Evolutionary conservation across 2,329 filamentous ascomycete genomes (phyloP), one percentile per base, ranked within the genome.

Genomic region (Pseudogymnoascus sp.): DNA sequence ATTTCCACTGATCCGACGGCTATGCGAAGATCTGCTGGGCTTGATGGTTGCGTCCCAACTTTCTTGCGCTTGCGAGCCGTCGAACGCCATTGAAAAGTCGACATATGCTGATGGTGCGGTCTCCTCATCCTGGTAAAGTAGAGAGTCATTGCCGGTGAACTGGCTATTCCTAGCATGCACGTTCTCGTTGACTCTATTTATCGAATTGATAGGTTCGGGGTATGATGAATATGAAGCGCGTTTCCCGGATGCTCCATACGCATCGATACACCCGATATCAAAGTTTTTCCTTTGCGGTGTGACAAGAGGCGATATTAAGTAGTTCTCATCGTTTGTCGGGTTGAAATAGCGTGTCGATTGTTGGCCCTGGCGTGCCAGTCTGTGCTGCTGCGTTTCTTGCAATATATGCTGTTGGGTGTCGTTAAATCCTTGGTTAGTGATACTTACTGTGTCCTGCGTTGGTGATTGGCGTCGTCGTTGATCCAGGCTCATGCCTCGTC

Each of bases 331-430:
- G 68, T 73, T 73, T 67, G 71, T 70, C 65, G 68, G 70, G 56
- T 66, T 65, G 14, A 64, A 44, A 40, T 70, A 67, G n/a, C 29
- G 47, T 59, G 31, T 33, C 35, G 35, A 24, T 31, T 62, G 61
- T 64, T 70, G 81, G 83, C 88, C 87, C 85, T 88, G 88, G 86
- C 89, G 86, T 84, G 85, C 84, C 83, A 86, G 83, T 84, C 85
- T 86, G 81, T 92, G 90, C 87, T 90, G 86, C 85, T 93, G 91
- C 86, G 88, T 84, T 90, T 90, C 89, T 88, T 88, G 89, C 87
- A 91, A 84, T 79, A 86, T 82, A 84, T 91, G 88, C 84, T 93
- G 89, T 83, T 80, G 79, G 73, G 70, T 73, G 78, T 79, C 77
- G 71, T 72, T 69, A 70, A 72, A 74, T 82, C 80, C 80, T 81